phyloP scores from a whole-genome alignment of 1,284 basidiomycete genomes.

The Naganishia sp. region DNA sequence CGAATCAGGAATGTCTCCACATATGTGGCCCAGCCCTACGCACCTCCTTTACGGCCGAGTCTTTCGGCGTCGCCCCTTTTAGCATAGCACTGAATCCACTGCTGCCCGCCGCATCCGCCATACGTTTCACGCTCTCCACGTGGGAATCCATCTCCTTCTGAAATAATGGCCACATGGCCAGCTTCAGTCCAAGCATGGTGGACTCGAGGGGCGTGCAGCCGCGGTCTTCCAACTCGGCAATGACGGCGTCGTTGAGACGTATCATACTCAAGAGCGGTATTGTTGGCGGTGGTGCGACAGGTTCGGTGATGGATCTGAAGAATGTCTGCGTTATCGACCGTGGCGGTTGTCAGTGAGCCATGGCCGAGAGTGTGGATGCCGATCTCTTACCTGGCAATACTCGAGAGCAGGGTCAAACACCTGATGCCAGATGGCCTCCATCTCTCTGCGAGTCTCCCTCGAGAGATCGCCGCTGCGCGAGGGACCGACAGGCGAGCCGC shows the following conservation, averaged over 20 bases:
- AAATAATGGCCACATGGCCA: constrained; percentile 87
- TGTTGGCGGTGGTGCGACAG: constrained; percentile 62
- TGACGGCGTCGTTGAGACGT: constrained; percentile 75
- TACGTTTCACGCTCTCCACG: constrained; percentile 73
- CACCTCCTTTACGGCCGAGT: constrained; percentile 65
- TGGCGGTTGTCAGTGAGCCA: constrained; percentile 4
- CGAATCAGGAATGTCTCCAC: neutral
- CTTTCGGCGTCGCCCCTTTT: constrained; percentile 63
- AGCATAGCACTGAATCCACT: constrained; percentile 55
- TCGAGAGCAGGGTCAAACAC: constrained; percentile 84
- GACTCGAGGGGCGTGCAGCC: constrained; percentile 74
- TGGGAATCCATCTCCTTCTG: constrained; percentile 84
- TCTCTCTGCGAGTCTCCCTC: constrained; percentile 10
- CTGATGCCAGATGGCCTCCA: constrained; percentile 74
- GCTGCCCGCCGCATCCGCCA: constrained; percentile 69
- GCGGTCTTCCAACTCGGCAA: constrained; percentile 70
- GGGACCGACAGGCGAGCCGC: neutral
- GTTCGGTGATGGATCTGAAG: constrained; percentile 65
- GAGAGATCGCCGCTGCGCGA: neutral
- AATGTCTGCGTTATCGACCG: constrained; percentile 71
- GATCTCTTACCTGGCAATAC: constrained; percentile 66
- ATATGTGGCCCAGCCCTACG: constrained; percentile 40
- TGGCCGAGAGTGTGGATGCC: neutral
- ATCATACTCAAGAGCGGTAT: constrained; percentile 83
- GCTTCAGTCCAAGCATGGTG: constrained; percentile 73